A percentile compares a stretch with the other conserved stretches of the same genome.
phyloP scores from a whole-genome alignment of 441 rosid species.

The Syzygium malaccense region DNA sequence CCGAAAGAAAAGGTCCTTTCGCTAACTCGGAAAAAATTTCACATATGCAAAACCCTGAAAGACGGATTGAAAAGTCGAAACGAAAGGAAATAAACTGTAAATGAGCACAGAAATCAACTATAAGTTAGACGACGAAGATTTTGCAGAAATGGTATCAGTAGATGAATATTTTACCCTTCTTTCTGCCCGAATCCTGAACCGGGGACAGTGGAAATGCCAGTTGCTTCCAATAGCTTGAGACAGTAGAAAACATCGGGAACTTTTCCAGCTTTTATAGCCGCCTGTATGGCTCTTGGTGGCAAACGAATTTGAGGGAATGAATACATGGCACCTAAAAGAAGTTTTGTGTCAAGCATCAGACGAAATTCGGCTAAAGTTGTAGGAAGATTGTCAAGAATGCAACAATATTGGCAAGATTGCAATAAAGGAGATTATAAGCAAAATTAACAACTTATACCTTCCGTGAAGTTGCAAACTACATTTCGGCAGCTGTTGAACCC shows the following conservation, averaged over 20 bases:
- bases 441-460: constrained; percentile 39
- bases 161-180: constrained; percentile 58
- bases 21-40: background rate
- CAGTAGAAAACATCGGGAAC: constrained; percentile 97
- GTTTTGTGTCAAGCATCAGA: background rate
- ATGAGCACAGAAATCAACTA: background rate
- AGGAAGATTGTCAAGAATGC: background rate
- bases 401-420: background rate
- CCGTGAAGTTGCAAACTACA: constrained; percentile 93
- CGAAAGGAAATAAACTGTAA: background rate
- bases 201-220: constrained; percentile 98
- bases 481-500: constrained; percentile 98
- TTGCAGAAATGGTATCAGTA: background rate
- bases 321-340: constrained; percentile 86
- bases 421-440: background rate
- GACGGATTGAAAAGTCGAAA: background rate
- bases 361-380: background rate
- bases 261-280: constrained; percentile 80
- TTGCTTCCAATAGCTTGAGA: constrained; percentile 90
- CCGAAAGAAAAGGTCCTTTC: background rate
- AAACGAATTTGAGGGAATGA: constrained; percentile 90
- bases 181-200: constrained; percentile 99
- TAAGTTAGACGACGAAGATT: background rate
- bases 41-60: background rate
- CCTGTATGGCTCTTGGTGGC: constrained; percentile 85